phyloP scores from a whole-genome alignment of 192 early-diverging fungal species.

The Jimgerdemannia flammicorona region DNA sequence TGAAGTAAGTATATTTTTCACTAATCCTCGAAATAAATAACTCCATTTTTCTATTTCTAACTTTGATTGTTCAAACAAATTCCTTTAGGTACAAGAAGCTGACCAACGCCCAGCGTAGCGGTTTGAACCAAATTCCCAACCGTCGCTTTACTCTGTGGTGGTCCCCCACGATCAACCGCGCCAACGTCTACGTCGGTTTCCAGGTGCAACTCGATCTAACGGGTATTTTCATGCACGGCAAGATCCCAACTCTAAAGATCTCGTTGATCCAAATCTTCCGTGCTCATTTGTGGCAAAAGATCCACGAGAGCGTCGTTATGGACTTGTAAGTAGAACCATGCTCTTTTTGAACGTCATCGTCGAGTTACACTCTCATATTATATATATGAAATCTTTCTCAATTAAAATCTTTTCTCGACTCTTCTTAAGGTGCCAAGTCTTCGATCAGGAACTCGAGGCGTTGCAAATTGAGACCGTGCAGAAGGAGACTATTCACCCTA shows the following conservation, averaged over 20 bases:
- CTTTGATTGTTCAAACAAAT: constrained; percentile 23
- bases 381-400: not conserved
- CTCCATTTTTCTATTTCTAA: not conserved
- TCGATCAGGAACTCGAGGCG: constrained; percentile 96
- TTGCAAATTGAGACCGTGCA: constrained; percentile 98
- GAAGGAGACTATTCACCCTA: constrained; percentile 98
- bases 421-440: constrained; percentile 63
- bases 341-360: constrained; percentile 10
- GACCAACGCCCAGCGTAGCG: constrained; percentile 96
- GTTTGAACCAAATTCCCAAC: constrained; percentile 99
- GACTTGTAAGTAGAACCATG: constrained; percentile 33
- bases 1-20: constrained; percentile 47
- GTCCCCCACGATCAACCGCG: constrained; percentile 97
- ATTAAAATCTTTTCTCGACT: not conserved
- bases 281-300: constrained; percentile 99
- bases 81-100: constrained; percentile 79
- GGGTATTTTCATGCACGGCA: constrained; percentile 99
- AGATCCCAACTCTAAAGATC: constrained; percentile 99
- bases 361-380: constrained; percentile 13
- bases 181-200: constrained; percentile 99
- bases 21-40: not conserved
- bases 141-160: constrained; percentile 99
- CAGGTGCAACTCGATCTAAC: constrained; percentile 99
- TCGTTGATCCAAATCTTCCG: constrained; percentile 98
- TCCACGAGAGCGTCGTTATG: constrained; percentile 83